These are phyloP conservation scores for Berkeleyomyces rouxiae DNA, from an alignment of 2,329 filamentous ascomycete species.

Conservation along the genomic window DNA sequence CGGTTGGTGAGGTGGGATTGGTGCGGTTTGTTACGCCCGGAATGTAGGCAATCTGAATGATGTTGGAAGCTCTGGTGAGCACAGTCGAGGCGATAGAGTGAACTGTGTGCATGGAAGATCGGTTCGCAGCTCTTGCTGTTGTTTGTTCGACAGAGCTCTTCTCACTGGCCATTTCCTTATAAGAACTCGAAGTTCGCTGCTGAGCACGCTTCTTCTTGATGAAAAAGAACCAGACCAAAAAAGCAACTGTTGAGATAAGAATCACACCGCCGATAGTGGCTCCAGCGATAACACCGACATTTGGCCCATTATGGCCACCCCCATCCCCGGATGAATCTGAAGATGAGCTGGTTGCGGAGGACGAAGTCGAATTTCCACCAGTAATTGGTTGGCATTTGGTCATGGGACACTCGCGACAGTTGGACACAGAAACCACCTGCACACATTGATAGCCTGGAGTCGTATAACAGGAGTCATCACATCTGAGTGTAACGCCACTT, in stretches of 20 bases:
- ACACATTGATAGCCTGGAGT: constrained; percentile 13
- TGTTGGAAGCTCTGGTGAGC: constrained; percentile 88
- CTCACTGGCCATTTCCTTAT: constrained; percentile 32
- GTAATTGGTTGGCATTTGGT: constrained; percentile 13
- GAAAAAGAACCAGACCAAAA: constrained; percentile 74
- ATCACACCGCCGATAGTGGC: constrained; percentile 74
- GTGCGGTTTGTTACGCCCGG: constrained; percentile 91
- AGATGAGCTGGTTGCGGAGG: constrained; percentile 1
- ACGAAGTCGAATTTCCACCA: constrained; percentile 1
- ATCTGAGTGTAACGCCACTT: constrained; percentile 13
- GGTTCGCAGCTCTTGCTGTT: constrained; percentile 38
- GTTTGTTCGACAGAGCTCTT: constrained; percentile 19
- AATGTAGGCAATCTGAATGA: constrained; percentile 98
- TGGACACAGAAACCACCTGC: constrained; percentile 14
- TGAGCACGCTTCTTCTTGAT: constrained; percentile 58
- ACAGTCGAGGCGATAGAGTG: constrained; percentile 90
- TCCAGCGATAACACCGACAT: constrained; percentile 74
- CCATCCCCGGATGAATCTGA: constrained; percentile 14
- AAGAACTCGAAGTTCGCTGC: not conserved
- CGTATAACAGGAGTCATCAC: constrained; percentile 14
- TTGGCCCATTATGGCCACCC: constrained; percentile 33
- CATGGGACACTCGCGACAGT: constrained; percentile 15
- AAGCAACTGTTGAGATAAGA: constrained; percentile 57
- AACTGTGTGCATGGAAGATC: constrained; percentile 70
- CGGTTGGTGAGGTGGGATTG: constrained; percentile 60